A percentile compares a stretch with the other conserved stretches of the same genome.
phyloP scores from a whole-genome alignment of 176 grass and related monocot species.

The Miscanthus lutarioriparius region DNA sequence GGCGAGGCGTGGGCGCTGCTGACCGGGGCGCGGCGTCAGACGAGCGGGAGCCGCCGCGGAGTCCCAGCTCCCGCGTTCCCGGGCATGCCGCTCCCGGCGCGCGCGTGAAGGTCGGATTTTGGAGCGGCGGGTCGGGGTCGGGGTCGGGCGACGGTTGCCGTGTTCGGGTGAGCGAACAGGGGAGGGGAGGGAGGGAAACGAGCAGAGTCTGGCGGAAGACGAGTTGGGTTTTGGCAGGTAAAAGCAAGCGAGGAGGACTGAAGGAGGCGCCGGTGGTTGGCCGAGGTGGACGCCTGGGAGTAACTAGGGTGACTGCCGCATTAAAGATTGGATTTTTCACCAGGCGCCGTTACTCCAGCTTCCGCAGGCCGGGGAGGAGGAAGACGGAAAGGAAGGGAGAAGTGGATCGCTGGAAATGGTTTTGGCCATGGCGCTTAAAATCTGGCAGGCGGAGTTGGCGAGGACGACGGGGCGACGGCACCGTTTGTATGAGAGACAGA shows the following conservation, averaged over 20 bases:
- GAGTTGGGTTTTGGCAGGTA: slow-evolving; percentile 29
- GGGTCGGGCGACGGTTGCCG: not conserved
- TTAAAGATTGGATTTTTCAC: slow-evolving; percentile 31
- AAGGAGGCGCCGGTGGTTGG: not conserved
- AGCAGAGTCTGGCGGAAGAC: not conserved
- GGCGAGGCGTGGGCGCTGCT: not conserved
- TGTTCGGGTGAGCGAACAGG: slow-evolving; percentile 30
- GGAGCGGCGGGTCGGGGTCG: not conserved
- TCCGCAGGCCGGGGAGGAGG: not conserved
- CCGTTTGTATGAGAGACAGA: slow-evolving; percentile 34
- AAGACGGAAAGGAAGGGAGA: not conserved
- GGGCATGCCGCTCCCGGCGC: slow-evolving; percentile 9
- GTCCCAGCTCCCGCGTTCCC: not conserved
- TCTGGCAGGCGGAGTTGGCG: slow-evolving; percentile 24
- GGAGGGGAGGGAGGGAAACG: not conserved
- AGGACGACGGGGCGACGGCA: slow-evolving; percentile 26
- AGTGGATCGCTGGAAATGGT: slow-evolving; percentile 2
- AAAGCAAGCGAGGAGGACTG: not conserved
- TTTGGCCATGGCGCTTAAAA: slow-evolving; percentile 36
- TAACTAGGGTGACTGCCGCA: slow-evolving; percentile 33
- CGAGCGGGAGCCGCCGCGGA: not conserved
- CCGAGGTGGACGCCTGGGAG: slow-evolving; percentile 25
- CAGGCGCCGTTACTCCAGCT: not conserved
- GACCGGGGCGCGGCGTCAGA: slow-evolving; percentile 15
- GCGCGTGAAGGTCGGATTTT: slow-evolving; percentile 21